Conservation (phyloP, 257 asterid genomes). For the Leptodermis oblonga region DNA sequence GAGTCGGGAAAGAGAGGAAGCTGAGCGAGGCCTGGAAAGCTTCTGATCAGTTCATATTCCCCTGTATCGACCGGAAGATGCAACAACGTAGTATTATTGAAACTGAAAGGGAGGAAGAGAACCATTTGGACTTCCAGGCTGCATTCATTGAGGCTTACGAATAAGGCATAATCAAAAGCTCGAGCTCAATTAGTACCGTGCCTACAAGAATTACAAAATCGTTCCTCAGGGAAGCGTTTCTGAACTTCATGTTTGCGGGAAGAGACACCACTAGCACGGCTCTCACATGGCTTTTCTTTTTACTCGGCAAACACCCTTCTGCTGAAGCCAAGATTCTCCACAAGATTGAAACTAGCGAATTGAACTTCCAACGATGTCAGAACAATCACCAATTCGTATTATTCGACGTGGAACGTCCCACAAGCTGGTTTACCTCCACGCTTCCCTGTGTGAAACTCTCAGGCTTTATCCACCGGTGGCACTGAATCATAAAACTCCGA, state of each 20-base stretch:
- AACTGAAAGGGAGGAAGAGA: too few species aligned
- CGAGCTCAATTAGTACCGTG: background rate
- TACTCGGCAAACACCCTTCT: constrained; percentile 26
- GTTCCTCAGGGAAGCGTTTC: constrained; percentile 34
- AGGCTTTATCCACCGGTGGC: constrained; percentile 11
- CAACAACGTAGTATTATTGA: too few species aligned
- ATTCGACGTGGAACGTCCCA: background rate
- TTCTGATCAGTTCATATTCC: background rate
- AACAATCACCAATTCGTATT: background rate
- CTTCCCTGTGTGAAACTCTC: constrained; percentile 6
- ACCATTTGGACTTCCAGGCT: constrained; percentile 10
- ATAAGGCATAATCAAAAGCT: too few species aligned
- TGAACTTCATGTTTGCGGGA: constrained; percentile 41
- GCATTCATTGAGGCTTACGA: constrained; percentile 18
- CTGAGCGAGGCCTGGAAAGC: background rate
- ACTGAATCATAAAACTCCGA: background rate
- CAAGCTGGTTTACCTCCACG: constrained; percentile 11
- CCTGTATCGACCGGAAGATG: background rate
- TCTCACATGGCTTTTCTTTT: constrained; percentile 50
- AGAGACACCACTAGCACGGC: constrained; percentile 42
- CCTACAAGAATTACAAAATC: background rate
- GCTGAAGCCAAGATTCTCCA: constrained; percentile 1
- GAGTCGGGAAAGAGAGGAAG: constrained; percentile 10
- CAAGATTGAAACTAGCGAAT: background rate
- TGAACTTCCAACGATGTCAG: background rate